phyloP scores from a whole-genome alignment of 2,329 filamentous ascomycete genomes.

The Penicillium sp. region DNA sequence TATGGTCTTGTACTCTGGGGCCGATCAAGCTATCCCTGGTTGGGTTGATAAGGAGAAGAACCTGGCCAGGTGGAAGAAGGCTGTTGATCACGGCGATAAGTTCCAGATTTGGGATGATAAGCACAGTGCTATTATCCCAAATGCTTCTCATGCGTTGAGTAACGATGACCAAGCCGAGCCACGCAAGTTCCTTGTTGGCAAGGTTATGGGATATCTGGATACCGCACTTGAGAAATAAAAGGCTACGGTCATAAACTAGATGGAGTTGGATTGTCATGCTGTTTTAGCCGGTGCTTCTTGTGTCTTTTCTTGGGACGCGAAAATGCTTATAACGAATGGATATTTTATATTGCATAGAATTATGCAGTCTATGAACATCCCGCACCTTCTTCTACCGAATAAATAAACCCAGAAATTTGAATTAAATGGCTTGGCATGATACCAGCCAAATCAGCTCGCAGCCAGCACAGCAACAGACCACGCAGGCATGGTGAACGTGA shows the following conservation, averaged over 20 bases:
- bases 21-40: constrained; percentile 48
- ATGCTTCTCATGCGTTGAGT: constrained; percentile 38
- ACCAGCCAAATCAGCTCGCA: constrained; percentile 1
- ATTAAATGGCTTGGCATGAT: neutral
- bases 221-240: neutral
- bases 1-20: constrained; percentile 50
- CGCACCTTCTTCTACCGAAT: neutral
- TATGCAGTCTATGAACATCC: neutral
- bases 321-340: neutral
- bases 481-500: constrained; percentile 19
- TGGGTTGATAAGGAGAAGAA: constrained; percentile 49
- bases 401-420: neutral
- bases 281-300: neutral
- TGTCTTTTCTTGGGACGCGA: neutral
- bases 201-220: constrained; percentile 28
- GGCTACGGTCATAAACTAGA: neutral
- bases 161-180: constrained; percentile 37
- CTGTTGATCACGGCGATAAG: constrained; percentile 34
- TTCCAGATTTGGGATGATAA: constrained; percentile 49
- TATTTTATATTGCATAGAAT: neutral
- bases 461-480: constrained; percentile 24
- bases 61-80: constrained; percentile 44
- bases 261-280: neutral
- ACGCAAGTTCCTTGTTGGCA: constrained; percentile 25
- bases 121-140: constrained; percentile 49